Base-by-base conservation (phyloP, 2,329 filamentous ascomycete species). In the Hymenoscyphus fraxineus region DNA sequence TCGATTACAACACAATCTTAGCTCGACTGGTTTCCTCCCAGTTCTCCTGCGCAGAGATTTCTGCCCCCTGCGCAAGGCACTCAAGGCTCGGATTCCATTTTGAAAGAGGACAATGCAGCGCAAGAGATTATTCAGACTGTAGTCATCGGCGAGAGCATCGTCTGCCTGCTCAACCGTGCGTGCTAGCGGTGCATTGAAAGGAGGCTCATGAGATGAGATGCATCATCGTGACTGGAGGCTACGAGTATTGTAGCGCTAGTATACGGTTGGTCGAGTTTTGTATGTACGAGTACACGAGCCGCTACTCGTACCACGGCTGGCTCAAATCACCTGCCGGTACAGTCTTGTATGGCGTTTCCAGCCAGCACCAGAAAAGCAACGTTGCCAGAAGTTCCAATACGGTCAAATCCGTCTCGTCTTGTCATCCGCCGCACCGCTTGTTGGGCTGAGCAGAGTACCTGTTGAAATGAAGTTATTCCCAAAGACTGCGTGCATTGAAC, bases 181-280 rank as follows among this genome's bases (percentile, higher is more conserved):
- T 3, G 7, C 32, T 16, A 51, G 22, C 22, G 41, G 41, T 44
- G 44, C 44, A 27, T 51, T 9, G 44, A 51, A 51, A n/a, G 44
- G 44, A 9, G 44, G 44, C 44, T 51, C 44, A 51, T 51, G 44
- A 51, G n/a, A 51, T 51, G 44, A 51, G 44, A 19, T 51, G n/a
- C 44, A 10, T n/a, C 16, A n/a, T 47, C 16, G 40, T 41, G 40
- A 15, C 40, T 41, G 40, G 13, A 41, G n/a, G 41, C n/a, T 47
- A 47, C 41, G 2, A 16, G 19, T 7, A n/a, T n/a, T 16, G 15
- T 27, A 27, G 27, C 27, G 27, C 27, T 27, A 27, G 27, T 27
- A 27, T 27, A 27, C 27, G 2, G 27, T 27, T 27, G 27, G 27
- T 27, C 27, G 27, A 27, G 27, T 27, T 27, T 27, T 27, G 27